Base-by-base conservation (phyloP, 306 rosid species). In the Prunus dulcis region DNA sequence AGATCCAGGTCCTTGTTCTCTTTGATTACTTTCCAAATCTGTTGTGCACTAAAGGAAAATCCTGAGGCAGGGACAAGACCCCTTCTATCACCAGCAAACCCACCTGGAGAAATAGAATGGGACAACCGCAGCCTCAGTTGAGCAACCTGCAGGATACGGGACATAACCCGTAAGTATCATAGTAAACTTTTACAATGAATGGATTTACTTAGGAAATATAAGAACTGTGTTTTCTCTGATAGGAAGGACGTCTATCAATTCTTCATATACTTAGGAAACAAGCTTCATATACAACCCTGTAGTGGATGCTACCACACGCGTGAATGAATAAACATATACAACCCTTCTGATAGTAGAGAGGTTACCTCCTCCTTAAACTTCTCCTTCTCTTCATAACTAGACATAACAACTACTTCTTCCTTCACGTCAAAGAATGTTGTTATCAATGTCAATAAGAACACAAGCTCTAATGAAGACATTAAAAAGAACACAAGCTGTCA, bases 1-100 rank as follows among this genome's bases (percentile, higher is more conserved):
- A 94, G 98, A 79, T 94, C 94, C 67, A 94, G 93, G 82, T 94
- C 98, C 81, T 81, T 94, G 86, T 94, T 94, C 78, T 89, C 95
- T 78, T 87, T 87, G 49, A 91, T 94, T 66, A 86, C 81, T 87
- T 87, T 90, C 97, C 98, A 94, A 27, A 94, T 94, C 68, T 85
- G 91, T 58, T 90, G 98, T 71, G 91, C 91, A 71, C 97, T 94
- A 73, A 87, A 79, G 71, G 92, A 91, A 84, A 94, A 89, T 43
- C 89, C 98, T 53, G 97, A 87, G 65, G 96, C 96, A 82, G 98
- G 98, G 71, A 94, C 91, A 73, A 86, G 97, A 62, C 90, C 89
- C 45, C 88, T 86, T 30, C 93, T 84, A 77, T 91, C 96, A 79
- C 98, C 97, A 74, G 95, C 95, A 76, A 94, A 87, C 67, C 97